Evolutionary conservation across 1,284 basidiomycete species (phyloP), one percentile per base, ranked within the genome.

Genomic region (Ustilago lituana): DNA sequence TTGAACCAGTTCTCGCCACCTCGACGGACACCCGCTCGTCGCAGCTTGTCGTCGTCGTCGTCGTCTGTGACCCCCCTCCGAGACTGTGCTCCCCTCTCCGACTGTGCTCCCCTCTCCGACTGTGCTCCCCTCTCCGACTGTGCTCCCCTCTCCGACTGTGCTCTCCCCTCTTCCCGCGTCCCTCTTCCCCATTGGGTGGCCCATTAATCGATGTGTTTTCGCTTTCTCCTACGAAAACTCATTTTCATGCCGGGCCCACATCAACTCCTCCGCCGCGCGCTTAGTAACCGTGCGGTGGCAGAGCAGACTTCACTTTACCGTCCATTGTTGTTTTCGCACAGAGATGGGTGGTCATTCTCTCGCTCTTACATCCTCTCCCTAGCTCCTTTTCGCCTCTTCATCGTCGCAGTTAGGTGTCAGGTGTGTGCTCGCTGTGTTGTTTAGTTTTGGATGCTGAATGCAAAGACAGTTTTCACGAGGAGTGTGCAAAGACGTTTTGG

Each of bases 231-330:
- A 67, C 73, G 57, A 55, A 55, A 50, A 59, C 29, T 54, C 64
- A 73, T 67, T 72, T 77, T 77, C 75, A 77, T 77, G 75, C 69
- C 68, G 75, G 73, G 73, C 73, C 57, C 20, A 77, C 17, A 77
- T 56, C 29, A 50, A 69, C 35, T n/a, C 48, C 49, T 29, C 32
- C 29, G 32, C 41, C 32, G 31, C 19, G 6, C 37, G 20, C 23
- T 40, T 54, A 45, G 44, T 47, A 43, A 53, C 49, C 32, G 17
- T 22, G 37, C 14, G 8, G 38, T 11, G 29, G 15, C 26, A 47
- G 59, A 53, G 59, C 50, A 53, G 56, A 58, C 64, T 74, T 74
- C 73, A 74, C 73, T 72, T 74, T 74, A 57, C 66, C 59, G 38
- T 59, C 53, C 41, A 11, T 48, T 39, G 22, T 41, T 39, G 38